These are phyloP conservation scores for Candida namnaoensis DNA, from an alignment of 805 yeast genomes.

Conservation along the genomic window DNA sequence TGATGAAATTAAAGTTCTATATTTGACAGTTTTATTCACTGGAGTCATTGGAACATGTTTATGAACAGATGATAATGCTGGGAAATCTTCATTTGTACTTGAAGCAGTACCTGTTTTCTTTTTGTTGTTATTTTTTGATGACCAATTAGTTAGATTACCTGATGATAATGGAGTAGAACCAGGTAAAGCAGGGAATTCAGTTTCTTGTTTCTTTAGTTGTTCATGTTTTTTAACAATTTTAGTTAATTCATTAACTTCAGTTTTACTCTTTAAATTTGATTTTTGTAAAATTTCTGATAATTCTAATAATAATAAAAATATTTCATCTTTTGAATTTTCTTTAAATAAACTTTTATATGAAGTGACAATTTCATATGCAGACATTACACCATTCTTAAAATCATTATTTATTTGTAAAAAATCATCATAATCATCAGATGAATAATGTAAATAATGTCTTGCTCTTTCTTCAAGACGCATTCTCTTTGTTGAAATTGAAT, in stretches of 20 bases:
- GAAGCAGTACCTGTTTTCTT: background rate
- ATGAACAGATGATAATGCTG: conserved; percentile 18
- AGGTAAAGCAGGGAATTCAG: conserved; percentile 42
- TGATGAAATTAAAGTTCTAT: conserved; percentile 8
- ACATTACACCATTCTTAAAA: conserved; percentile 35
- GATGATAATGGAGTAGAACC: conserved; percentile 12
- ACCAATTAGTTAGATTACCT: conserved; percentile 1
- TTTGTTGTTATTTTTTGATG: conserved; percentile 9
- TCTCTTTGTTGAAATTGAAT: conserved; percentile 35
- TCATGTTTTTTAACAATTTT: conserved; percentile 17
- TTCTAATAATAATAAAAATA: conserved; percentile 50
- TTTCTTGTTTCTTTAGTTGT: conserved; percentile 19
- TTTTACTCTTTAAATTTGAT: conserved; percentile 21
- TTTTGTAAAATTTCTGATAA: conserved; percentile 40
- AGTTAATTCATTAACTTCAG: conserved; percentile 29
- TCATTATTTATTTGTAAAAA: conserved; percentile 42
- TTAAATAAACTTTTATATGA: conserved; percentile 42
- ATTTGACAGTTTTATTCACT: conserved; percentile 12
- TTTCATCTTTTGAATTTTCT: conserved; percentile 32
- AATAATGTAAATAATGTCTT: conserved; percentile 61
- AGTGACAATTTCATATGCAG: conserved; percentile 37
- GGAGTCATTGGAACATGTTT: conserved; percentile 7
- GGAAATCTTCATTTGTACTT: conserved; percentile 15
- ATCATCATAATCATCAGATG: conserved; percentile 32
- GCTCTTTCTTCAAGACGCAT: conserved; percentile 79